A percentile compares a stretch with the other conserved stretches of the same genome.
Evolutionary conservation across 2,329 filamentous ascomycete species (phyloP).

Genomic region (Knufia fluminis): DNA sequence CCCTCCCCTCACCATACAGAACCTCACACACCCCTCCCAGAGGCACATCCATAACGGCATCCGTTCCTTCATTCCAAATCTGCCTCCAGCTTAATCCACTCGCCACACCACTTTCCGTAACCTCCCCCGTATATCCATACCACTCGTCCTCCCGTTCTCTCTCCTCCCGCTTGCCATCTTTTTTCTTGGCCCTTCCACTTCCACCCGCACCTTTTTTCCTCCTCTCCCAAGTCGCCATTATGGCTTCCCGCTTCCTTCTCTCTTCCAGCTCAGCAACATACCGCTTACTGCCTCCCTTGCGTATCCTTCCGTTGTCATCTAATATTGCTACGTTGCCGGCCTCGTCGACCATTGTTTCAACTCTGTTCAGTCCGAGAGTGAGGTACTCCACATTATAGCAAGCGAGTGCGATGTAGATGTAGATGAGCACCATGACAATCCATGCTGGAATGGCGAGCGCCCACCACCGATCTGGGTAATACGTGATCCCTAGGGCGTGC

Average conservation of each 20-base stretch:
- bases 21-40: constrained; percentile 92
- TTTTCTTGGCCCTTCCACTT: constrained; percentile 31
- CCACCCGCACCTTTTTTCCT: constrained; percentile 25
- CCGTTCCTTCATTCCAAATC: constrained; percentile 85
- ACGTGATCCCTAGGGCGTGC: constrained; percentile 85
- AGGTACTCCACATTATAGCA: constrained; percentile 83
- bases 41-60: constrained; percentile 95
- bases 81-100: constrained; percentile 58
- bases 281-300: constrained; percentile 33
- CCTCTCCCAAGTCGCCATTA: constrained; percentile 32
- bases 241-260: constrained; percentile 32
- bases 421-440: constrained; percentile 77
- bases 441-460: constrained; percentile 84
- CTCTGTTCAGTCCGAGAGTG: constrained; percentile 66
- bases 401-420: constrained; percentile 88
- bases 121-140: constrained; percentile 6
- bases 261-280: constrained; percentile 24
- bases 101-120: constrained; percentile 30
- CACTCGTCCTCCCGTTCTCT: constrained; percentile 3
- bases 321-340: constrained; percentile 77
- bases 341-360: constrained; percentile 88
- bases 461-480: constrained; percentile 98
- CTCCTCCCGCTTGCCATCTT: constrained; percentile 10
- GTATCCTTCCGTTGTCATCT: constrained; percentile 57
- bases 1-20: constrained; percentile 61